phyloP scores from a whole-genome alignment of 163 green algal species.

The Trebouxiophyceae sp. region DNA sequence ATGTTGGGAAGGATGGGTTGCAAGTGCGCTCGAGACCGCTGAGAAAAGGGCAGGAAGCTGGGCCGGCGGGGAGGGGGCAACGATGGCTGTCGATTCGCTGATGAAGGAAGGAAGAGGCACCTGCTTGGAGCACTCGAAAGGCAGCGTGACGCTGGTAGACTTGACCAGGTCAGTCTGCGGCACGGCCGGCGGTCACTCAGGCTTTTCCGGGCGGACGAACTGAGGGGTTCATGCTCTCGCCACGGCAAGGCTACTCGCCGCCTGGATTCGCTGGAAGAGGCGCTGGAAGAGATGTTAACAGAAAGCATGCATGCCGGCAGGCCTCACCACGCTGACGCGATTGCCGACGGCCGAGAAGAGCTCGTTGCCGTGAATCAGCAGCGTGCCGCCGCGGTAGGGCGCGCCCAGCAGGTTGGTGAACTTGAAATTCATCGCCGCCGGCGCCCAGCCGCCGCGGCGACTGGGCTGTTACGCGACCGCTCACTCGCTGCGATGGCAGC shows the following conservation, averaged over 20 bases:
- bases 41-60: too few relatives aligned
- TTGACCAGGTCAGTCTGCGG: constrained; percentile 65
- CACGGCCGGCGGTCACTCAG: not conserved
- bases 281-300: not conserved
- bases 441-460: too few relatives aligned
- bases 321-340: constrained; percentile 61
- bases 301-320: not conserved
- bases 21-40: too few relatives aligned
- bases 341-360: constrained; percentile 87
- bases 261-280: too few relatives aligned
- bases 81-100: too few relatives aligned
- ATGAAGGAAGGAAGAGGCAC: too few relatives aligned
- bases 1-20: not conserved
- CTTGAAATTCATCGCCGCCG: constrained; percentile 95
- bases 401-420: constrained; percentile 89
- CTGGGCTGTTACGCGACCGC: too few relatives aligned
- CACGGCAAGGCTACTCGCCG: not conserved
- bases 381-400: constrained; percentile 88
- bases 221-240: not conserved
- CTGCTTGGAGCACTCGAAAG: constrained; percentile 72
- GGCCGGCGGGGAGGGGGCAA: too few relatives aligned
- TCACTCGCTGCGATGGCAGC: too few relatives aligned
- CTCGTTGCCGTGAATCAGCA: constrained; percentile 73
- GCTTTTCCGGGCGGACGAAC: not conserved
- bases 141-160: constrained; percentile 65